Conservation (phyloP, 73 alveolate species). For the Blepharisma stoltei region DNA sequence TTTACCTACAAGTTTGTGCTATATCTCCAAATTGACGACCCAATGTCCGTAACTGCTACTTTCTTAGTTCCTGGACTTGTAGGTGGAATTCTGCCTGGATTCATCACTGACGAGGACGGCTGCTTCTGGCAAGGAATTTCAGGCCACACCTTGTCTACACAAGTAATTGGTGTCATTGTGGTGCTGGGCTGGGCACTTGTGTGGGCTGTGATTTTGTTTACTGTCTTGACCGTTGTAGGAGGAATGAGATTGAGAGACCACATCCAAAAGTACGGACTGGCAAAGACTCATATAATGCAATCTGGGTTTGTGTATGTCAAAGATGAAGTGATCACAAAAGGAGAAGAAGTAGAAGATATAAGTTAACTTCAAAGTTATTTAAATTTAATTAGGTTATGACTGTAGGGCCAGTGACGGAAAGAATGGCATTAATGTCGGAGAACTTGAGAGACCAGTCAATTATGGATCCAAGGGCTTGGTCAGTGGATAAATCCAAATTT, state of each 20-base stretch:
- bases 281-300: too few relatives aligned
- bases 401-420: too few relatives aligned
- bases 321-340: too few relatives aligned
- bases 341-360: too few relatives aligned
- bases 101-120: neutral
- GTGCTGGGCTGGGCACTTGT: neutral
- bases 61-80: conserved; percentile 18
- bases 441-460: too few relatives aligned
- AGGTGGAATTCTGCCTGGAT: conserved; percentile 25
- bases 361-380: too few relatives aligned
- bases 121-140: neutral
- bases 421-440: too few relatives aligned
- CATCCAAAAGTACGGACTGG: neutral
- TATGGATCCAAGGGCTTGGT: too few relatives aligned
- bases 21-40: neutral
- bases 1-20: neutral
- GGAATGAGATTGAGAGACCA: neutral
- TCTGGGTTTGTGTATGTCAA: neutral
- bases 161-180: neutral
- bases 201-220: neutral
- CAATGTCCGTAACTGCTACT: neutral
- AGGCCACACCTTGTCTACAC: neutral
- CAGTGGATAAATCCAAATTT: too few relatives aligned
- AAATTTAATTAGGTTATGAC: too few relatives aligned
- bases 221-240: neutral